These are phyloP conservation scores for Lobulomyces angularis DNA, from an alignment of 192 early-diverging fungal species.

Conservation along the genomic window DNA sequence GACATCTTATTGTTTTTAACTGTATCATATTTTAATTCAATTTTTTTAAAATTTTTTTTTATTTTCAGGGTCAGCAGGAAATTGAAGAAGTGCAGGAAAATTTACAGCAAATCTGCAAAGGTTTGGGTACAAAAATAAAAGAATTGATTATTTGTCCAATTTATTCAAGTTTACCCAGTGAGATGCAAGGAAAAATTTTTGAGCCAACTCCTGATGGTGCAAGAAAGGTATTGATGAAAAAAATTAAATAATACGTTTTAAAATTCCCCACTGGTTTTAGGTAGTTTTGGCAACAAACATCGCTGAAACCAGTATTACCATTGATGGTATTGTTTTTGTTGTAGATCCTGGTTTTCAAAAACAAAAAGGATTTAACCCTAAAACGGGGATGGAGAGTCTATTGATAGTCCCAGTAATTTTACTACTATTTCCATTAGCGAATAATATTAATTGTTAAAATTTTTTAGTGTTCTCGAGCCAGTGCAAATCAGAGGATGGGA, in stretches of 20 bases:
- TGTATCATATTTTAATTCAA: constrained; percentile 1
- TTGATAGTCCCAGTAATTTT: constrained; percentile 69
- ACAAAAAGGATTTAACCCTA: constrained; percentile 92
- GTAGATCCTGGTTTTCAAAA: constrained; percentile 93
- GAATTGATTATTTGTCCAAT: constrained; percentile 81
- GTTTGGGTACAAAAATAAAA: constrained; percentile 73
- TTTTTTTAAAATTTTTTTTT: background rate
- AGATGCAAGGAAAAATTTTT: constrained; percentile 93
- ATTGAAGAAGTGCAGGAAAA: constrained; percentile 85
- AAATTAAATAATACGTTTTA: background rate
- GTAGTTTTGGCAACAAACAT: constrained; percentile 97
- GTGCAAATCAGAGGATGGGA: constrained; percentile 88
- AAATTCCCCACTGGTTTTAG: background rate
- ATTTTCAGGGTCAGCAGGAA: constrained; percentile 79
- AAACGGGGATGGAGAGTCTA: constrained; percentile 94
- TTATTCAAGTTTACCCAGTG: constrained; percentile 85
- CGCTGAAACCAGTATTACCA: constrained; percentile 95
- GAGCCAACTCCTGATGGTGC: constrained; percentile 71
- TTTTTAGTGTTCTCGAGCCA: constrained; percentile 61
- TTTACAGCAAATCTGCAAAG: constrained; percentile 57
- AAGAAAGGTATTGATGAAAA: constrained; percentile 15
- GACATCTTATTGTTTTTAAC: constrained; percentile 95
- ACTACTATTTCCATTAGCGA: constrained; percentile 1
- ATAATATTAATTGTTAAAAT: background rate
- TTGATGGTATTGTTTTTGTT: constrained; percentile 94